Percentiles rank a stretch among this genome's conserved stretches.
Conservation (phyloP, 164 flowering plant genomes). For the Nymphaea thermarum region DNA sequence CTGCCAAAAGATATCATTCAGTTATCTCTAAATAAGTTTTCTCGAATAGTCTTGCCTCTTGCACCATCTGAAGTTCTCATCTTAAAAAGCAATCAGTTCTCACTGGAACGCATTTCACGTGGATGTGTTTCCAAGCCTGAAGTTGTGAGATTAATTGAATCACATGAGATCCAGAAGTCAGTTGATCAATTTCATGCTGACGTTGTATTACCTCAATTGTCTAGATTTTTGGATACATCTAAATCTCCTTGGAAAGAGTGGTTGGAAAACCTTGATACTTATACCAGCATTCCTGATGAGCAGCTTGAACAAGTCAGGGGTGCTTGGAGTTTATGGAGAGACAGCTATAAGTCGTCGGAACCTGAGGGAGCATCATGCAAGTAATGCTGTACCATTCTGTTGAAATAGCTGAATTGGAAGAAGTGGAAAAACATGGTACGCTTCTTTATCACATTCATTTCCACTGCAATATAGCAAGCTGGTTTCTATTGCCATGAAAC, state of each 20-base stretch:
- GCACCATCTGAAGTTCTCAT: constrained; percentile 85
- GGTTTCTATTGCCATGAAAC: too few relatives aligned
- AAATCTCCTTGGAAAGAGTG: constrained; percentile 71
- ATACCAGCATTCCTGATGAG: constrained; percentile 49
- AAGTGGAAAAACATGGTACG: too few relatives aligned
- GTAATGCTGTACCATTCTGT: too few relatives aligned
- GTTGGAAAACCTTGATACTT: constrained; percentile 52
- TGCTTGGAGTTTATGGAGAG: constrained; percentile 65
- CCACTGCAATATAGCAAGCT: too few relatives aligned
- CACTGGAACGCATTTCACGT: constrained; percentile 22
- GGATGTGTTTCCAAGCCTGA: constrained; percentile 40
- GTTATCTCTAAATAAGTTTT: constrained; percentile 60
- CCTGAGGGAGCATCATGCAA: too few relatives aligned
- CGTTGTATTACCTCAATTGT: constrained; percentile 41
- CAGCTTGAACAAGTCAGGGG: constrained; percentile 60
- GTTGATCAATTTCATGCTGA: constrained; percentile 54
- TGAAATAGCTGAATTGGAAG: too few relatives aligned
- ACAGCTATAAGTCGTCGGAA: constrained; percentile 5
- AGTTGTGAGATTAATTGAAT: constrained; percentile 42
- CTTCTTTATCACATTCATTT: too few relatives aligned
- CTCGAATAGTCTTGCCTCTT: constrained; percentile 73
- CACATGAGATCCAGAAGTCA: constrained; percentile 40
- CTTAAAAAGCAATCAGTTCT: constrained; percentile 52
- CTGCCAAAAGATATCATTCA: constrained; percentile 64
- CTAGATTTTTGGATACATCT: constrained; percentile 53